Base-by-base conservation (phyloP, 169 alveolate species). In the Babesia ovata region DNA sequence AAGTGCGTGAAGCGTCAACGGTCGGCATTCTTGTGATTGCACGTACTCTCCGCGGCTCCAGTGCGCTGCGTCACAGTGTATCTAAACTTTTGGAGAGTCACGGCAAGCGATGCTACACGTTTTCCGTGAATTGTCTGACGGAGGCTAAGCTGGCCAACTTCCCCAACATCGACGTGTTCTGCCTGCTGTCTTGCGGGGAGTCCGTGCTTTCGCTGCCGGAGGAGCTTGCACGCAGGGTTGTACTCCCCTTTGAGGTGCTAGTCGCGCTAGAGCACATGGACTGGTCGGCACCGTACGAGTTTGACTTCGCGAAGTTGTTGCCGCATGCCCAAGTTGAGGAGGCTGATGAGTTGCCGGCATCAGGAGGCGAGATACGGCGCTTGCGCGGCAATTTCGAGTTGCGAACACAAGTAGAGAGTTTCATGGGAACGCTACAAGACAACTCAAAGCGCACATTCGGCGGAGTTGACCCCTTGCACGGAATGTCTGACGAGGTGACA, bases 141-240 rank as follows among this genome's bases (percentile, higher is more conserved):
- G 86, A 76, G 70, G 87, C 90, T 0, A 90, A 90, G 57, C 45
- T 90, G 48, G 87, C 74, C 49, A 90, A 90, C 53, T 86, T 90
- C 76, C 87, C 82, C 36, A 83, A 66, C 63, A 67, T 89, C 22
- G 89, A 90, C 70, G 69, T 90, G 66, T 90, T 63, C 45, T 76
- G 86, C 33, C 70, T 90, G 53, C 59, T 90, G 52, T 74, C 87
- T 7, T 90, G 92, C 56, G 71, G 84, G 24, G 86, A 78, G 48
- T 57, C 86, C 28, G 44, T 45, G 13, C 70, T 70, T 8, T 73
- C 78, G 53, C 74, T 85, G 46, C 70, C 79, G 13, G 91, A 79
- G 26, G 85, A 59, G 75, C 19, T 82, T 16, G 49, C 58, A 8
- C 75, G 84, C 54, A 49, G 75, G 45, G 59, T 83, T 19, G 87